Evolutionary conservation across 305 asterid species (phyloP).

Genomic region (Fraxinus sp.): DNA sequence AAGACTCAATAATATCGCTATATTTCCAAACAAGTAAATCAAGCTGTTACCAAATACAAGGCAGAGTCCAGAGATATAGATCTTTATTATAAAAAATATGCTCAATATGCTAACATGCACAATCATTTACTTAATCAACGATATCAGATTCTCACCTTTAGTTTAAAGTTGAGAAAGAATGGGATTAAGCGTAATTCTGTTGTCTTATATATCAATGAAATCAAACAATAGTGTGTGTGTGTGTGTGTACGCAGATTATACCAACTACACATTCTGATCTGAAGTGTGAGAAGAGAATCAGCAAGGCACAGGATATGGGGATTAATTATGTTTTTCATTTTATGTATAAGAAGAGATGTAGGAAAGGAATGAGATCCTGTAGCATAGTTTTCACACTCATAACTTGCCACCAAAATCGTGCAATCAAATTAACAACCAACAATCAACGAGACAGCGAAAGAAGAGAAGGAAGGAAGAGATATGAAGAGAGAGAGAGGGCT

Average conservation of each 20-base stretch:
- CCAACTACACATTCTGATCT: too few species aligned
- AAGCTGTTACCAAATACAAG: not conserved
- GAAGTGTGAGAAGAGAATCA: not conserved
- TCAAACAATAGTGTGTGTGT: too few species aligned
- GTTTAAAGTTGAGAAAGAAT: not conserved
- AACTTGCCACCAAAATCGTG: not conserved
- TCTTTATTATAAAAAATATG: not conserved
- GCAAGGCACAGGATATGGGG: not conserved
- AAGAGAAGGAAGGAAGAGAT: not conserved
- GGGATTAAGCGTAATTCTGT: not conserved
- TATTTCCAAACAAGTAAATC: not conserved
- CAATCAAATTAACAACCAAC: not conserved
- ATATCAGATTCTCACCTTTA: not conserved
- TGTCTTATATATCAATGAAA: not conserved
- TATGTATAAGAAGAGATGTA: not conserved
- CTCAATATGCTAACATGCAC: not conserved
- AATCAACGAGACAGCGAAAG: not conserved
- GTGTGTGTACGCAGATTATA: too few species aligned
- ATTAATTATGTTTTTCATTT: too few species aligned
- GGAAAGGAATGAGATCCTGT: not conserved
- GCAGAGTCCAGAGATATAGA: not conserved
- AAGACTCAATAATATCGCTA: not conserved
- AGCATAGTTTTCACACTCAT: not conserved
- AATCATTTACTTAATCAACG: not conserved
- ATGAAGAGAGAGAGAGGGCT: not conserved